phyloP scores from a whole-genome alignment of 208 protist species.

The Leishmania aethiopica region DNA sequence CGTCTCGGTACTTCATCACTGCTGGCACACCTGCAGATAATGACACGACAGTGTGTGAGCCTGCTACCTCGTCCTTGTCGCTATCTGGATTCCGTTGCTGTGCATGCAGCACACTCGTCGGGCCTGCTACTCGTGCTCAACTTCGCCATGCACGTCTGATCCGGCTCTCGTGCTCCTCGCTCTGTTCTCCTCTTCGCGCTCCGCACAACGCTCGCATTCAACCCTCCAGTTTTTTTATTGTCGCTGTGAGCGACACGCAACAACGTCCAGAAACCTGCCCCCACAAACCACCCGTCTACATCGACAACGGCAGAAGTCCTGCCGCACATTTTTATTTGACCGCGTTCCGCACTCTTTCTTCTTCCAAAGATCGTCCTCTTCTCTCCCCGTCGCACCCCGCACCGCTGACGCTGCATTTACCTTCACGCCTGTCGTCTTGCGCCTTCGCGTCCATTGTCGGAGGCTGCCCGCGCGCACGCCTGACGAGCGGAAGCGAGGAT shows the following conservation, averaged over 20 bases:
- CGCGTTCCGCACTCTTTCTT: not conserved
- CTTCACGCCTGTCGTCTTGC: too few species aligned
- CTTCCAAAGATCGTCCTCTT: not conserved
- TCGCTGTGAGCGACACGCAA: not conserved
- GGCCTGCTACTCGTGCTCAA: not conserved
- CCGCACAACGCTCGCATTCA: not conserved
- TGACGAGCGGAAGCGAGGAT: conserved; percentile 27
- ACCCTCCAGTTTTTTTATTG: not conserved
- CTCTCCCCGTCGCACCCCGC: not conserved
- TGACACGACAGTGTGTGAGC: not conserved
- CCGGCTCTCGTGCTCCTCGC: not conserved
- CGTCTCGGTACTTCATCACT: not conserved
- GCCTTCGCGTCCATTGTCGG: not conserved
- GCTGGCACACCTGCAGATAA: too few species aligned
- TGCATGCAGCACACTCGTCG: not conserved
- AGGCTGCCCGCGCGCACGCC: too few species aligned
- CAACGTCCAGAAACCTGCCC: not conserved
- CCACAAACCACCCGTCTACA: not conserved
- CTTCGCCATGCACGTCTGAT: not conserved
- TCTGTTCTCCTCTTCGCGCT: not conserved
- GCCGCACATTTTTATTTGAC: not conserved
- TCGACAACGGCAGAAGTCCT: not conserved
- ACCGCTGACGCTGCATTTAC: not conserved
- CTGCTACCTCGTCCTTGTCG: not conserved
- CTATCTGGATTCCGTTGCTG: not conserved